These are phyloP conservation scores for Epichloe baconii DNA, from an alignment of 2,329 filamentous ascomycete species.

Conservation along the genomic window DNA sequence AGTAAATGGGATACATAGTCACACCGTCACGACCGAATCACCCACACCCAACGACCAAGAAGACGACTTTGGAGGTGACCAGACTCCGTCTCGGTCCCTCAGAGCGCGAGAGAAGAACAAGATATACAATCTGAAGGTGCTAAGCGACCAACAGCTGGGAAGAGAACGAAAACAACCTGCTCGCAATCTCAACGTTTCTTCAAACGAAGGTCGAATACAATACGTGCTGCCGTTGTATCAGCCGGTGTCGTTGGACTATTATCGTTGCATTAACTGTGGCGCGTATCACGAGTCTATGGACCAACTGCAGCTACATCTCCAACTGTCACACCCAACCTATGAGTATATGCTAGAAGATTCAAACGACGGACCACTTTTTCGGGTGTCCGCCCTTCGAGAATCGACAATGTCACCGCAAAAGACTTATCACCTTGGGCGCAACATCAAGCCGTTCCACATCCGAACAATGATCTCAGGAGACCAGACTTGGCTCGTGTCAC, in stretches of 20 bases:
- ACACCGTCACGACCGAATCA: conserved; percentile 14
- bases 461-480: conserved; percentile 32
- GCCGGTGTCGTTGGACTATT: conserved; percentile 32
- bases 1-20: conserved; percentile 9
- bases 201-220: conserved; percentile 29
- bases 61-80: conserved; percentile 32
- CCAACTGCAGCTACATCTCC: conserved; percentile 37
- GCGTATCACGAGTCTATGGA: conserved; percentile 31
- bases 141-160: conserved; percentile 45
- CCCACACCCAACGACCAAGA: conserved; percentile 27
- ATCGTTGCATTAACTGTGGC: conserved; percentile 38
- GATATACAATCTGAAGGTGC: conserved; percentile 45
- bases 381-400: conserved; percentile 22
- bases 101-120: conserved; percentile 34
- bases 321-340: conserved; percentile 31
- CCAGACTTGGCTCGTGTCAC: conserved; percentile 30
- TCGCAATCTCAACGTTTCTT: conserved; percentile 12
- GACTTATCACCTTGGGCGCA: conserved; percentile 29
- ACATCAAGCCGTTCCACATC: conserved; percentile 31
- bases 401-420: conserved; percentile 18
- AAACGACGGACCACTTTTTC: conserved; percentile 26
- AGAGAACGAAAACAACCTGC: conserved; percentile 31
- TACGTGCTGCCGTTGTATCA: conserved; percentile 33
- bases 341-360: conserved; percentile 26
- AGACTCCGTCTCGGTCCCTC: conserved; percentile 38